Percentiles rank a stretch among this genome's conserved stretches.
phyloP scores from a whole-genome alignment of 352 stramenopile species.

The Globisporangium heterothallicum region DNA sequence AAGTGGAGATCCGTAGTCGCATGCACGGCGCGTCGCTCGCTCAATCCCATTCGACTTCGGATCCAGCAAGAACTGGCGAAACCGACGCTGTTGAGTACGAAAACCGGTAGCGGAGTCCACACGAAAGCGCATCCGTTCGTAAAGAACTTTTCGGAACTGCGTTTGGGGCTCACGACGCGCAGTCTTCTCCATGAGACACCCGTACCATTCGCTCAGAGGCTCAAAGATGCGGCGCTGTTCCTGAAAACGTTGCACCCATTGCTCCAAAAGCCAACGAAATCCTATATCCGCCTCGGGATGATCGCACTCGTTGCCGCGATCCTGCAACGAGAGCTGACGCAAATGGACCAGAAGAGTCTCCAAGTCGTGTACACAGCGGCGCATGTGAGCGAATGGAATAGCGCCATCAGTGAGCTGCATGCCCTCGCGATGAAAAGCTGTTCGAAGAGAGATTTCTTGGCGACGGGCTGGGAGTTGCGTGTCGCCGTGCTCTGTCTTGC shows the following conservation, averaged over 20 bases:
- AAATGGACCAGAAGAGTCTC: constrained; percentile 17
- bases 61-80: constrained; percentile 40
- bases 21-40: constrained; percentile 16
- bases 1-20: constrained; percentile 27
- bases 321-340: constrained; percentile 34
- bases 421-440: constrained; percentile 39
- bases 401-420: constrained; percentile 54
- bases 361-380: constrained; percentile 16
- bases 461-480: constrained; percentile 45
- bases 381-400: constrained; percentile 56
- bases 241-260: constrained; percentile 43
- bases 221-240: constrained; percentile 35
- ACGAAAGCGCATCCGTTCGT: constrained; percentile 34
- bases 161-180: constrained; percentile 25
- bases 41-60: constrained; percentile 17
- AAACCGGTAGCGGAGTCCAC: neutral
- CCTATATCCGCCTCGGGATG: constrained; percentile 30
- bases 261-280: constrained; percentile 47
- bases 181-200: constrained; percentile 1
- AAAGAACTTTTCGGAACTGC: constrained; percentile 31
- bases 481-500: constrained; percentile 38
- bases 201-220: constrained; percentile 14
- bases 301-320: constrained; percentile 35
- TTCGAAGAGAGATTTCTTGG: constrained; percentile 35
- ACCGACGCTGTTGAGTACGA: constrained; percentile 15